Evolutionary conservation across 208 protist genomes (phyloP), one percentile per base, ranked within the genome.

Genomic region (Herpetomonas samuelpessoai): DNA sequence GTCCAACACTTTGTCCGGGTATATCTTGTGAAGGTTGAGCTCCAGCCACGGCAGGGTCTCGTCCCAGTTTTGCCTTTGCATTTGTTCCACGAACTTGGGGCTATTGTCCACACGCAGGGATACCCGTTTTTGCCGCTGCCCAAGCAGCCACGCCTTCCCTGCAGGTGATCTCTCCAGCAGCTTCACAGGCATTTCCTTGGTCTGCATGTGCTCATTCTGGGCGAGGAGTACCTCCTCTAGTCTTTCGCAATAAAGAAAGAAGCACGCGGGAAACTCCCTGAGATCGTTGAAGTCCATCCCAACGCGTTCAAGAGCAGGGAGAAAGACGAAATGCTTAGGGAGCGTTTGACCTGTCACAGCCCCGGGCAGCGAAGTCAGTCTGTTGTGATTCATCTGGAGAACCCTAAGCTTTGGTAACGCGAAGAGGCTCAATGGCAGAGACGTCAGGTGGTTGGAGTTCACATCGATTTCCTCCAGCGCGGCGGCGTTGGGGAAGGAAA

Each of bases 1-100:
- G 49, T 85, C 79, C n/a, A 92, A 62, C 24, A 96, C 85, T 53
- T 83, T 77, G 62, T 96, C 91, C 12, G 91, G 91, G 59, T 95
- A 96, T 25, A 96, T 91, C 49, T 93, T 95, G 63, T 93, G 78
- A 2, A 91, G 58, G 41, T 86, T 53, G n/a, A 96, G 54, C 6
- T 73, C 71, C 22, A 91, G 59, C 83, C 86, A 91, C 24, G 80
- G 81, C 49, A 88, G 29, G 29, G 59, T 73, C 9, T 1, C 41
- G 0, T 53, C 41, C 85, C 82, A 92, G 18, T 77, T 26, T 48
- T 89, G 73, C 3, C 60, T 53, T 19, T 74, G 47, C 48, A 92
- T 78, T 60, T 92, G 85, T 41, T 63, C 16, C 16, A 95, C 55
- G 57, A 92, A 73, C 18, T 71, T 64, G 3, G 88, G 88, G 28